phyloP scores from a whole-genome alignment of 352 stramenopile species.

The Pythium scleroteichum region DNA sequence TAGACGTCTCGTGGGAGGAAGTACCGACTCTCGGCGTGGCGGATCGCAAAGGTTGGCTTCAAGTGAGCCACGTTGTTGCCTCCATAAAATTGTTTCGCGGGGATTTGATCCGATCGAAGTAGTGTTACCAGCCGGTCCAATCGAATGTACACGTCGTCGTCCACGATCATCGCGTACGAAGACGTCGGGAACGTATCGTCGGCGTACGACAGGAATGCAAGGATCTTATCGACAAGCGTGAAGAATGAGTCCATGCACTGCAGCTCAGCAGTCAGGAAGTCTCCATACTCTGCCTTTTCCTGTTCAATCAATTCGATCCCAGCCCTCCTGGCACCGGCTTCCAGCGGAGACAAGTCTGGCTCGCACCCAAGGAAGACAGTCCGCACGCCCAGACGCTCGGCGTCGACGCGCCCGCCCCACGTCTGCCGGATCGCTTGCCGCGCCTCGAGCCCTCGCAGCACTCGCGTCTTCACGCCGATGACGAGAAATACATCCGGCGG shows the following conservation, averaged over 20 bases:
- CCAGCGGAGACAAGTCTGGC: conserved; percentile 7
- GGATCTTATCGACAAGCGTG: conserved; percentile 46
- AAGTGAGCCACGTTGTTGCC: conserved; percentile 17
- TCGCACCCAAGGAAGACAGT: conserved; percentile 43
- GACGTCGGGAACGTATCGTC: neutral
- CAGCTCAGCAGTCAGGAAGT: conserved; percentile 52
- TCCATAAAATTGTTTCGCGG: conserved; percentile 30
- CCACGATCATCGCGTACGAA: conserved; percentile 40
- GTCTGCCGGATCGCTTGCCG: conserved; percentile 31
- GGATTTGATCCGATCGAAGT: neutral
- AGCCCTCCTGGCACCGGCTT: neutral
- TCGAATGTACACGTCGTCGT: conserved; percentile 50
- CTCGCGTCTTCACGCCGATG: conserved; percentile 49
- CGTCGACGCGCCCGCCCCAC: conserved; percentile 21
- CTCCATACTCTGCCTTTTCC: conserved; percentile 39
- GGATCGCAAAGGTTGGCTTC: conserved; percentile 13
- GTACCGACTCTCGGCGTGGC: conserved; percentile 11
- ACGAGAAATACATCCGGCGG: conserved; percentile 27
- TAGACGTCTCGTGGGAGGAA: conserved; percentile 24
- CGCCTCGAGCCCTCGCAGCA: conserved; percentile 31
- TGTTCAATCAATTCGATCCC: neutral
- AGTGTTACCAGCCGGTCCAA: conserved; percentile 10
- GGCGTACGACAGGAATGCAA: conserved; percentile 33
- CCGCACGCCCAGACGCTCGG: conserved; percentile 21
- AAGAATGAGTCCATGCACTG: conserved; percentile 51